These are phyloP conservation scores for Mycena kentingensis DNA, from an alignment of 768 basidiomycete species.

Conservation along the genomic window DNA sequence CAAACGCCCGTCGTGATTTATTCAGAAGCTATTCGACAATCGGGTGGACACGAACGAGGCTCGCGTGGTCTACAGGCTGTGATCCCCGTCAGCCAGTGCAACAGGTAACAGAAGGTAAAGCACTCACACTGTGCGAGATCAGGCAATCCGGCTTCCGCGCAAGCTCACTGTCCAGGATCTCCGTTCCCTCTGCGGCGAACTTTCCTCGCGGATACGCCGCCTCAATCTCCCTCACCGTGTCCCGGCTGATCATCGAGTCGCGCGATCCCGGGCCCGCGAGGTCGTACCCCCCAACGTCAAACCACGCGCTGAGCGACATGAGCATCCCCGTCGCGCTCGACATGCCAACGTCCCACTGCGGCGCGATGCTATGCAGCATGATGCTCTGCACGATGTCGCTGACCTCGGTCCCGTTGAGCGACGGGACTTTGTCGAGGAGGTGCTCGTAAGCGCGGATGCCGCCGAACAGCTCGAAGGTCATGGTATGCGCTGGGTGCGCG, in stretches of 20 bases:
- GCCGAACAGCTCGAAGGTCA: slow-evolving; percentile 15
- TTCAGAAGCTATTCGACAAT: too few relatives aligned
- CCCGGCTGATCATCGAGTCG: slow-evolving; percentile 10
- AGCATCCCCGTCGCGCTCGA: slow-evolving; percentile 21
- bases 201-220: slow-evolving; percentile 19
- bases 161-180: slow-evolving; percentile 13
- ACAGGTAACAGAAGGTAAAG: too few relatives aligned
- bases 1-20: too few relatives aligned
- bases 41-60: too few relatives aligned
- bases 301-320: slow-evolving; percentile 16
- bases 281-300: slow-evolving; percentile 23
- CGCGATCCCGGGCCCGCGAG: slow-evolving; percentile 11
- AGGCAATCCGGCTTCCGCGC: slow-evolving; percentile 21
- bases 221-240: slow-evolving; percentile 25
- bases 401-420: slow-evolving; percentile 9
- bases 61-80: too few relatives aligned
- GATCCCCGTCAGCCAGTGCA: too few relatives aligned
- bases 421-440: slow-evolving; percentile 1
- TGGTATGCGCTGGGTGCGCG: slow-evolving; percentile 9
- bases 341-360: slow-evolving; percentile 13
- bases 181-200: slow-evolving; percentile 8
- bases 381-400: slow-evolving; percentile 26
- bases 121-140: too few relatives aligned
- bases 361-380: slow-evolving; percentile 21
- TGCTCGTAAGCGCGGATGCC: slow-evolving; percentile 15